Evolutionary conservation across 1,284 basidiomycete species (phyloP).

Genomic region (Fistulinella cinereoalba): DNA sequence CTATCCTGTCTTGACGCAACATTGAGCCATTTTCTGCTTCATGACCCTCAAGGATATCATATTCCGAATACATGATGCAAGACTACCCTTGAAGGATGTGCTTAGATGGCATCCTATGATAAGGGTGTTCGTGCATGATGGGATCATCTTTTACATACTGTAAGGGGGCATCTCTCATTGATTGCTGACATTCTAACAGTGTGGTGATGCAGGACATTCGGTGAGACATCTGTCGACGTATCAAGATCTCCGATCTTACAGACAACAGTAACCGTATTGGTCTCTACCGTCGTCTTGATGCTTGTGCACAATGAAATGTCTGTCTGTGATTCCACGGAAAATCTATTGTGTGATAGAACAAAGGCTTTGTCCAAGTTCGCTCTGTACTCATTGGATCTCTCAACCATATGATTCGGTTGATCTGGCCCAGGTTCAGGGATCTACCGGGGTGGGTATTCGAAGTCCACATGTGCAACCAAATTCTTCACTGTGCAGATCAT

Average conservation of each 20-base stretch:
- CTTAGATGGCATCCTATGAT: background rate
- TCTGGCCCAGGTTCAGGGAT: too few species aligned
- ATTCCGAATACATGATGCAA: background rate
- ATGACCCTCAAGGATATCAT: constrained; percentile 16
- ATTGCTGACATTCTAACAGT: background rate
- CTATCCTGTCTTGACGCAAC: constrained; percentile 4
- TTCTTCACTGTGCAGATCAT: too few species aligned
- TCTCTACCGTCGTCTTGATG: constrained; percentile 16
- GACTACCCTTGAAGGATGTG: background rate
- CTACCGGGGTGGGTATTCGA: too few species aligned
- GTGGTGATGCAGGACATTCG: constrained; percentile 12
- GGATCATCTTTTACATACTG: constrained; percentile 21
- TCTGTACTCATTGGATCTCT: too few species aligned
- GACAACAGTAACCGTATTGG: constrained; percentile 11
- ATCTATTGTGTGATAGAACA: too few species aligned
- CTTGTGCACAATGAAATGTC: constrained; percentile 9
- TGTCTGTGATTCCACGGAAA: too few species aligned
- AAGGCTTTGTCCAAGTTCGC: too few species aligned
- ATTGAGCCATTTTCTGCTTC: constrained; percentile 12
- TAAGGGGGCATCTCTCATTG: constrained; percentile 3
- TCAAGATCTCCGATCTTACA: background rate
- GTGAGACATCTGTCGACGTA: constrained; percentile 3
- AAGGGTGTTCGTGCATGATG: constrained; percentile 12
- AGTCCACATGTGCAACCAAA: too few species aligned
- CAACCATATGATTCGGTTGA: too few species aligned